Conservation (phyloP, 768 basidiomycete species). For the Mycena albidolilacea region DNA sequence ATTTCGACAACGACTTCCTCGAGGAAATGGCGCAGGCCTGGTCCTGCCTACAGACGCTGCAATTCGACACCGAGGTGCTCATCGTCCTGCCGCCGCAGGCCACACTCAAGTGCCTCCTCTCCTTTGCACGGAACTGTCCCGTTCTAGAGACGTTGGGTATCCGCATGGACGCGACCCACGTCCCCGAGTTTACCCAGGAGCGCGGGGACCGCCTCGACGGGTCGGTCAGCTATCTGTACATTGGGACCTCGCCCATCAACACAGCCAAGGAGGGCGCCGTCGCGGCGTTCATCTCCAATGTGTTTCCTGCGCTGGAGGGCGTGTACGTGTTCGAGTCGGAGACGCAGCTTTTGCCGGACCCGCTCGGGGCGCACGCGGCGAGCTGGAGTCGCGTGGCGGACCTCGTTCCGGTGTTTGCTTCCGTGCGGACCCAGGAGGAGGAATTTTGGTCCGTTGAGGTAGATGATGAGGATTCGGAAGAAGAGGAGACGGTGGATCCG, state of each 20-base stretch:
- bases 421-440: neutral
- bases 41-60: neutral
- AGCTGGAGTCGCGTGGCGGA: neutral
- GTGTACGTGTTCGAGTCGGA: neutral
- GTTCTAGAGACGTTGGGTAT: neutral
- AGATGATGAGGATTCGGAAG: neutral
- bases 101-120: constrained; percentile 24
- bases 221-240: neutral
- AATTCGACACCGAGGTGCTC: constrained; percentile 5
- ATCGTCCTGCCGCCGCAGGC: neutral
- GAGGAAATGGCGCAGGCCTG: constrained; percentile 25
- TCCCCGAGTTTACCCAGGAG: constrained; percentile 21
- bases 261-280: neutral
- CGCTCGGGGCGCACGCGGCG: neutral
- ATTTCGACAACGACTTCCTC: constrained; percentile 14
- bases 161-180: constrained; percentile 10
- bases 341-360: neutral
- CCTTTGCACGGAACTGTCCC: constrained; percentile 22
- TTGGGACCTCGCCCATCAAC: constrained; percentile 24
- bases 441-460: neutral
- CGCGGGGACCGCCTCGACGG: neutral
- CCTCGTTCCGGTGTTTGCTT: neutral
- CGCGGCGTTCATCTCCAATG: constrained; percentile 32
- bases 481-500: too few species aligned
- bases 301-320: constrained; percentile 17